Conservation (phyloP, 2,329 filamentous ascomycete species). For the Trichocomaceae sp. region DNA sequence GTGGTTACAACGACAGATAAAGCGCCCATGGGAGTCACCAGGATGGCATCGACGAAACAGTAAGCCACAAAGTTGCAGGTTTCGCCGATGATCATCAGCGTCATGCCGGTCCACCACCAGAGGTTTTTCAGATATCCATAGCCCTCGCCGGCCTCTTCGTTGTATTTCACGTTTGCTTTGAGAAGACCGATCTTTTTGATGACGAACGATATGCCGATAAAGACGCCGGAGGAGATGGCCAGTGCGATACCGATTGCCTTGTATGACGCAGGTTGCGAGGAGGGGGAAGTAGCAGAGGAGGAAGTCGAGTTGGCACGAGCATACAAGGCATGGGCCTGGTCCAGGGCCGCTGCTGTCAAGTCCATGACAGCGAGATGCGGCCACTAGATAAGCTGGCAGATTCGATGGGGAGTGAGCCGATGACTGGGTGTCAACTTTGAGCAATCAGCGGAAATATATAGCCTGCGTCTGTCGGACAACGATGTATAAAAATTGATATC, state of each 20-base stretch:
- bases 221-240: slow-evolving; percentile 78
- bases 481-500: too few relatives aligned
- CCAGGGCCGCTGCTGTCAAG: slow-evolving; percentile 30
- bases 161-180: slow-evolving; percentile 91
- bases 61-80: slow-evolving; percentile 97
- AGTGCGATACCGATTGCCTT: slow-evolving; percentile 82
- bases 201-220: slow-evolving; percentile 93
- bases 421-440: background rate
- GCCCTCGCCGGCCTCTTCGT: slow-evolving; percentile 89
- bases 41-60: slow-evolving; percentile 90
- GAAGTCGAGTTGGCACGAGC: slow-evolving; percentile 29
- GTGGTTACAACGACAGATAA: slow-evolving; percentile 89
- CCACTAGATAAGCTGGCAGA: slow-evolving; percentile 17
- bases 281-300: background rate
- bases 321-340: slow-evolving; percentile 39
- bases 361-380: slow-evolving; percentile 35
- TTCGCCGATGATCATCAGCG: slow-evolving; percentile 91
- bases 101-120: slow-evolving; percentile 96
- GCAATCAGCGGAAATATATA: too few relatives aligned
- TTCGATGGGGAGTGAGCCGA: background rate
- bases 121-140: slow-evolving; percentile 94
- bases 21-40: slow-evolving; percentile 87
- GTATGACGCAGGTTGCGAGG: slow-evolving; percentile 54
- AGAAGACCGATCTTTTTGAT: slow-evolving; percentile 89
- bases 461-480: too few relatives aligned